These are phyloP conservation scores for Dryadomyces quercus-mongolicae DNA, from an alignment of 2,329 filamentous ascomycete species.

Conservation along the genomic window DNA sequence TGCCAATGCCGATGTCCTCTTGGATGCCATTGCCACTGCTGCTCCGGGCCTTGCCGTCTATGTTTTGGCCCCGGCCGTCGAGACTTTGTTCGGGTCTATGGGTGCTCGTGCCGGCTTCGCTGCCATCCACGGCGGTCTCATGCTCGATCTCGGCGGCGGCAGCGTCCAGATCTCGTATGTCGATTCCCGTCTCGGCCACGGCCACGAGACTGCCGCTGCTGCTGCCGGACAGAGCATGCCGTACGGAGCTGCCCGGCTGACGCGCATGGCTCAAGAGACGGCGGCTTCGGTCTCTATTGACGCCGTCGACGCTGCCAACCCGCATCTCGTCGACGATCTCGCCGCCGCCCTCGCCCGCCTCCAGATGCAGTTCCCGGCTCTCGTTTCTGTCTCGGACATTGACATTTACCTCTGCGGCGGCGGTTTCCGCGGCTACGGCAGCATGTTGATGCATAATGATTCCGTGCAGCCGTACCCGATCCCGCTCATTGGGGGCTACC, in stretches of 20 bases:
- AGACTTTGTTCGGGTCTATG: constrained; percentile 72
- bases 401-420: constrained; percentile 80
- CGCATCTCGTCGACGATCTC: constrained; percentile 46
- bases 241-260: constrained; percentile 48
- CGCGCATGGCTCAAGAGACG: constrained; percentile 26
- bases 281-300: neutral
- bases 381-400: constrained; percentile 28
- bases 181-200: constrained; percentile 26
- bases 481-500: constrained; percentile 69
- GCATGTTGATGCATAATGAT: constrained; percentile 73
- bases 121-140: constrained; percentile 53
- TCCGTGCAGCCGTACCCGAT: constrained; percentile 68
- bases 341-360: constrained; percentile 45
- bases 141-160: constrained; percentile 76
- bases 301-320: constrained; percentile 1
- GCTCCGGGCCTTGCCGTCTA: constrained; percentile 56
- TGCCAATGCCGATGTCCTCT: constrained; percentile 57
- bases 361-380: constrained; percentile 33
- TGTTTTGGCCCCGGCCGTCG: constrained; percentile 65
- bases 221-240: constrained; percentile 44
- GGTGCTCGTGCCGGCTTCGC: constrained; percentile 68
- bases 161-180: constrained; percentile 55
- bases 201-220: constrained; percentile 43
- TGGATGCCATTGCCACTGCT: constrained; percentile 46
- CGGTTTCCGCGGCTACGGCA: constrained; percentile 84